These are phyloP conservation scores for Phragmites australis DNA, from an alignment of 176 grass and related monocot species.

Conservation along the genomic window DNA sequence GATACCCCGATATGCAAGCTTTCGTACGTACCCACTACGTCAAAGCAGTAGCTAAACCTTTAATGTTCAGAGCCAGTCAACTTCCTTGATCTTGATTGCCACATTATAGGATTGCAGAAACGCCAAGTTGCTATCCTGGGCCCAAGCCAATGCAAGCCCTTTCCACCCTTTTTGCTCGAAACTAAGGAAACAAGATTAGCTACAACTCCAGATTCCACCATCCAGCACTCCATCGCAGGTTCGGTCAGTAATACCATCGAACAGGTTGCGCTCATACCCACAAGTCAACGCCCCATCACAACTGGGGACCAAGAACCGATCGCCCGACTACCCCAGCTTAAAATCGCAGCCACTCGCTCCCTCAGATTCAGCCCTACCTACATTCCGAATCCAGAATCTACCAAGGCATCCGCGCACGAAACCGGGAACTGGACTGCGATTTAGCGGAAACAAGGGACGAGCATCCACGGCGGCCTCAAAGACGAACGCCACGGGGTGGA, in stretches of 20 bases:
- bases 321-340: not conserved
- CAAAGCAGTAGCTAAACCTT: not conserved
- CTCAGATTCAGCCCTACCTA: constrained; percentile 7
- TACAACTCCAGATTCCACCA: not conserved
- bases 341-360: not conserved
- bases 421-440: constrained; percentile 6
- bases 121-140: not conserved
- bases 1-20: too few species aligned
- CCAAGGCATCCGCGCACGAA: not conserved
- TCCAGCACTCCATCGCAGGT: not conserved
- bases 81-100: not conserved
- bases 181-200: not conserved
- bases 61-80: not conserved
- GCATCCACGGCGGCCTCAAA: too few species aligned
- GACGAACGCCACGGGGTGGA: too few species aligned
- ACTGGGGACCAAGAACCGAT: not conserved
- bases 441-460: constrained; percentile 2
- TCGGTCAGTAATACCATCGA: constrained; percentile 11
- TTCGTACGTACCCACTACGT: not conserved
- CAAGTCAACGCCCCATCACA: constrained; percentile 15
- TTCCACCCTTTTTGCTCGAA: not conserved
- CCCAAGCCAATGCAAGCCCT: not conserved
- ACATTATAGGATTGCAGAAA: not conserved
- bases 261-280: not conserved
- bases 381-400: constrained; percentile 1